Conservation (phyloP, 2,329 filamentous ascomycete genomes). For the Fusarium verrucosum region DNA sequence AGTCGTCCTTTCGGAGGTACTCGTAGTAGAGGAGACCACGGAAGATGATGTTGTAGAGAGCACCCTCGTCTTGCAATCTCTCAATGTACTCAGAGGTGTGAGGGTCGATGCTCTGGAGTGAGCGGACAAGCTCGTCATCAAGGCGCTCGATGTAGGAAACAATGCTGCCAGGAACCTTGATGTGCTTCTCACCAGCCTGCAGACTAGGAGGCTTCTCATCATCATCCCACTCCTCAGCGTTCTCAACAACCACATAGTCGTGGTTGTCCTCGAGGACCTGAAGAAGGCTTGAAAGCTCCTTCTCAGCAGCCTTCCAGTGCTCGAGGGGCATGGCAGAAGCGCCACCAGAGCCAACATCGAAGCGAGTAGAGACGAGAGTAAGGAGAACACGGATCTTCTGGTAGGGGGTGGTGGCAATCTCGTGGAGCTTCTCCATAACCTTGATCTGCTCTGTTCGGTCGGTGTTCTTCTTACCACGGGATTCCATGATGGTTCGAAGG, state of each 20-base stretch:
- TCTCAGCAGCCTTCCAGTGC: slow-evolving; percentile 95
- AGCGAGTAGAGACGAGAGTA: slow-evolving; percentile 90
- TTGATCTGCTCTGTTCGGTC: slow-evolving; percentile 94
- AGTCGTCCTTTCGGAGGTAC: slow-evolving; percentile 73
- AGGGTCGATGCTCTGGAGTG: slow-evolving; percentile 96
- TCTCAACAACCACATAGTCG: slow-evolving; percentile 87
- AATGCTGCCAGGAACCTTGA: slow-evolving; percentile 92
- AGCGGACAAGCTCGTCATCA: slow-evolving; percentile 95
- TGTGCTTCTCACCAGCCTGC: slow-evolving; percentile 77
- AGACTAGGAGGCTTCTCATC: slow-evolving; percentile 90
- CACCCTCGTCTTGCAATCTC: slow-evolving; percentile 87
- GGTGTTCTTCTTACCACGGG: slow-evolving; percentile 98
- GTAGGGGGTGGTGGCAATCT: slow-evolving; percentile 90
- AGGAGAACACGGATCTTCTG: slow-evolving; percentile 93
- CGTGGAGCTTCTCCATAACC: slow-evolving; percentile 94
- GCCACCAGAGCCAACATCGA: slow-evolving; percentile 86
- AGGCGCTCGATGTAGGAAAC: slow-evolving; percentile 95
- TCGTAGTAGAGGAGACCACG: slow-evolving; percentile 90
- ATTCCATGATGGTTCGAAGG: slow-evolving; percentile 90
- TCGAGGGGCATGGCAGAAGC: slow-evolving; percentile 88
- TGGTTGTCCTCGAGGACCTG: slow-evolving; percentile 80
- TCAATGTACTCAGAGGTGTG: slow-evolving; percentile 99
- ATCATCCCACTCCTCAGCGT: slow-evolving; percentile 98
- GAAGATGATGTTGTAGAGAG: slow-evolving; percentile 92
- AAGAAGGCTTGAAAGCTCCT: slow-evolving; percentile 82